These are phyloP conservation scores for Scheffersomyces stambukii DNA, from an alignment of 1,139 yeast species.

Conservation along the genomic window DNA sequence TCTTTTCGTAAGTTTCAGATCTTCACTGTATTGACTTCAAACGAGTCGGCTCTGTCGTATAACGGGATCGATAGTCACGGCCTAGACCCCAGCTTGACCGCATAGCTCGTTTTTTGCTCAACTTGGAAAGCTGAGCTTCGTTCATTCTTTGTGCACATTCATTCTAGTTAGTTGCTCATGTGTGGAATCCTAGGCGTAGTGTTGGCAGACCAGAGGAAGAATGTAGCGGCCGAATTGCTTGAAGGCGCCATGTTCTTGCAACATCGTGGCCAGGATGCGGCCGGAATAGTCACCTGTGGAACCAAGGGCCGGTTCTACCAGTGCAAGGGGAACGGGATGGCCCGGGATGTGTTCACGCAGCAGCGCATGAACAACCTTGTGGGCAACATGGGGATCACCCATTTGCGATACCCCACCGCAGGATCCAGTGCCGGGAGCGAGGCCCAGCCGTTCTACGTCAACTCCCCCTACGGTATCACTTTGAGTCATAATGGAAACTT, in stretches of 20 bases:
- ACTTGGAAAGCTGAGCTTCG: constrained; percentile 1
- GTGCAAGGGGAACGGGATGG: constrained; percentile 99
- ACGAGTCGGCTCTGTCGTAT: too few relatives aligned
- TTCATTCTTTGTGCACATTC: background rate
- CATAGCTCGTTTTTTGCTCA: constrained; percentile 1
- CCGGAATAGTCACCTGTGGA: constrained; percentile 98
- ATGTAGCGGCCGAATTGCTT: constrained; percentile 83
- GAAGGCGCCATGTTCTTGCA: constrained; percentile 94
- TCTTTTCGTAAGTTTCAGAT: too few relatives aligned
- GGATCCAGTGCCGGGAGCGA: constrained; percentile 97
- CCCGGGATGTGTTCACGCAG: constrained; percentile 91
- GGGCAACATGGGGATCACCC: constrained; percentile 96
- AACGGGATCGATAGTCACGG: too few relatives aligned
- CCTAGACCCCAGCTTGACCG: constrained; percentile 3
- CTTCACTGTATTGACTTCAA: too few relatives aligned
- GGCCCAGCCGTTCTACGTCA: constrained; percentile 98
- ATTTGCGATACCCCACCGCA: constrained; percentile 95
- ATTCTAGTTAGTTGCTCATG: constrained; percentile 37
- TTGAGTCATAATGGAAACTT: constrained; percentile 92
- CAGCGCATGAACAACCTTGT: constrained; percentile 70
- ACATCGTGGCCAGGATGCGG: constrained; percentile 99
- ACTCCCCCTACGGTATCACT: constrained; percentile 91
- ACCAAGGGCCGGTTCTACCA: constrained; percentile 90
- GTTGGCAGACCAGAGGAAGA: constrained; percentile 66
- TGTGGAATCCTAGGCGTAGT: constrained; percentile 94